These are phyloP conservation scores for Erigeron canadensis DNA, from an alignment of 129 eudicot species.

Conservation along the genomic window DNA sequence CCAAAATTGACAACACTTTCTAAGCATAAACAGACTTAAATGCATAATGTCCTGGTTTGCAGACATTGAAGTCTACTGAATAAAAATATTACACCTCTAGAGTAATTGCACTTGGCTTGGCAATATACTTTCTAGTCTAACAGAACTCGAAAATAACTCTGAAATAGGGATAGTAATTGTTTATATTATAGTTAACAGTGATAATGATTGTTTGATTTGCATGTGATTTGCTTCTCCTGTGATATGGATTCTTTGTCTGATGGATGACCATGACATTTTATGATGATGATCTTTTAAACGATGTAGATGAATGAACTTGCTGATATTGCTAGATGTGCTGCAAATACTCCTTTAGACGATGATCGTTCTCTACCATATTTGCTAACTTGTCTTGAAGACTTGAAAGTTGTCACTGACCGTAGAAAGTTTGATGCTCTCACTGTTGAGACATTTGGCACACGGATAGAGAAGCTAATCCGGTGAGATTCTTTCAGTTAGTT, in stretches of 20 bases:
- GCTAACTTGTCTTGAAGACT: conserved; percentile 88
- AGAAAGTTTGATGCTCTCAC: conserved; percentile 83
- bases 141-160: not conserved
- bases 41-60: not conserved
- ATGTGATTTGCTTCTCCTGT: not conserved
- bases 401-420: conserved; percentile 78
- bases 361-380: conserved; percentile 70
- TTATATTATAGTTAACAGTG: not conserved
- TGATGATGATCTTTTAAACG: conserved; percentile 10
- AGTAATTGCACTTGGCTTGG: not conserved
- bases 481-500: conserved; percentile 25
- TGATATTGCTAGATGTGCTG: conserved; percentile 90
- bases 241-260: not conserved
- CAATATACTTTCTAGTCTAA: not conserved
- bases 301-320: conserved; percentile 92
- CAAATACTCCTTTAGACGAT: conserved; percentile 77
- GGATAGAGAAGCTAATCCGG: conserved; percentile 91
- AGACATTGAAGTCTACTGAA: not conserved
- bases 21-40: not conserved
- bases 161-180: not conserved
- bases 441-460: conserved; percentile 93
- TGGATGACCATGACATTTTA: conserved; percentile 11
- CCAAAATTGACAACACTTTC: not conserved
- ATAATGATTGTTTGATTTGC: not conserved
- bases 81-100: conserved; percentile 1